Evolutionary conservation across 202 grass and related monocot genomes (phyloP).

Genomic region (Alloteropsis angusta): DNA sequence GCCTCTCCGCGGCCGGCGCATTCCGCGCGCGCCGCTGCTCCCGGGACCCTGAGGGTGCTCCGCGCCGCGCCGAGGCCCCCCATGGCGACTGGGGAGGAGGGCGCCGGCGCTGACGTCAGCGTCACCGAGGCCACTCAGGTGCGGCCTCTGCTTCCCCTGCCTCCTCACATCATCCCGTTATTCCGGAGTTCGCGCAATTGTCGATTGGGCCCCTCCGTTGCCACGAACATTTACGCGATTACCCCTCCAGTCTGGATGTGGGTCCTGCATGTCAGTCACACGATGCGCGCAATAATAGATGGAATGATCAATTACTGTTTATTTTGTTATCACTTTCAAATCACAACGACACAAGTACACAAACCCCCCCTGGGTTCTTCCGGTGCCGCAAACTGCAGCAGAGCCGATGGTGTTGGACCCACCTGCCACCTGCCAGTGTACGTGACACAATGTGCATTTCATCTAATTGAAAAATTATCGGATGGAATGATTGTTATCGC

Average conservation of each 20-base stretch:
- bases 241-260: background rate
- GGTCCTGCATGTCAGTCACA: background rate
- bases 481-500: no score
- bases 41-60: background rate
- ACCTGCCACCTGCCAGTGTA: background rate
- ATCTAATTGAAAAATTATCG: background rate
- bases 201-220: background rate
- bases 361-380: background rate
- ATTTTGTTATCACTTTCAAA: background rate
- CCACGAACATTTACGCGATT: background rate
- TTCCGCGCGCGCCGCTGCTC: background rate
- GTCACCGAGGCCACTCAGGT: slow-evolving; percentile 19
- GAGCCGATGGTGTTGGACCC: background rate
- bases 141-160: background rate
- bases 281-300: background rate
- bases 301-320: no score
- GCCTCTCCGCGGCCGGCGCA: background rate
- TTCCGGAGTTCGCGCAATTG: background rate
- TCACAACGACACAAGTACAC: no score
- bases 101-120: background rate
- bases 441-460: background rate
- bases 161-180: background rate
- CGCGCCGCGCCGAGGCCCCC: background rate
- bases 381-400: background rate
- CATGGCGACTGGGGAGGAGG: slow-evolving; percentile 12